These are phyloP conservation scores for Torrubiella hemipterigena DNA, from an alignment of 2,329 filamentous ascomycete species.

Conservation along the genomic window DNA sequence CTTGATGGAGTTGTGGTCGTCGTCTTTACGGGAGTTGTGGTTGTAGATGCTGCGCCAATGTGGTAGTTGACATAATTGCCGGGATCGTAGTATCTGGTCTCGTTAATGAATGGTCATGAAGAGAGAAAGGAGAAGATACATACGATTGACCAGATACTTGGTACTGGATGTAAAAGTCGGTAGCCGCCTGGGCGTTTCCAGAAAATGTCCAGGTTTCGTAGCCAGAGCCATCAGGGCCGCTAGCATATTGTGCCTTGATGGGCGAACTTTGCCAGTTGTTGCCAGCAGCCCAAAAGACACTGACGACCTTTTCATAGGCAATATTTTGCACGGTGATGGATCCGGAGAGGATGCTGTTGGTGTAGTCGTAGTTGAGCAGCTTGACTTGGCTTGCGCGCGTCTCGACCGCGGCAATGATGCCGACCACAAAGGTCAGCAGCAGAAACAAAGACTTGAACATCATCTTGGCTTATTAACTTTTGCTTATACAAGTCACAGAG, in stretches of 20 bases:
- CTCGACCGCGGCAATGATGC: not conserved
- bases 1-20: not conserved
- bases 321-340: conserved; percentile 3
- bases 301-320: conserved; percentile 1
- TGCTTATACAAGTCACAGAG: too few relatives aligned
- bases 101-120: not conserved
- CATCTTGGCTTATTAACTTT: too few relatives aligned
- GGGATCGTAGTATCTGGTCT: not conserved
- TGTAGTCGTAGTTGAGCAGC: conserved; percentile 1
- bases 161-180: conserved; percentile 3
- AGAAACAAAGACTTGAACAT: too few relatives aligned
- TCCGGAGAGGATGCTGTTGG: not conserved
- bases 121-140: not conserved
- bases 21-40: not conserved
- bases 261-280: conserved; percentile 1
- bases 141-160: conserved; percentile 1
- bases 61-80: conserved; percentile 4
- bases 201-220: conserved; percentile 3
- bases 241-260: conserved; percentile 1
- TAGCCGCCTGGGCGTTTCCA: not conserved
- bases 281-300: conserved; percentile 1
- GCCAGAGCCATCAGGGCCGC: not conserved
- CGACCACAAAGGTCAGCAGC: not conserved
- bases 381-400: conserved; percentile 1
- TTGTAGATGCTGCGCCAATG: not conserved